Evolutionary conservation across 441 rosid genomes (phyloP).

Genomic region (Erodium moschatum): DNA sequence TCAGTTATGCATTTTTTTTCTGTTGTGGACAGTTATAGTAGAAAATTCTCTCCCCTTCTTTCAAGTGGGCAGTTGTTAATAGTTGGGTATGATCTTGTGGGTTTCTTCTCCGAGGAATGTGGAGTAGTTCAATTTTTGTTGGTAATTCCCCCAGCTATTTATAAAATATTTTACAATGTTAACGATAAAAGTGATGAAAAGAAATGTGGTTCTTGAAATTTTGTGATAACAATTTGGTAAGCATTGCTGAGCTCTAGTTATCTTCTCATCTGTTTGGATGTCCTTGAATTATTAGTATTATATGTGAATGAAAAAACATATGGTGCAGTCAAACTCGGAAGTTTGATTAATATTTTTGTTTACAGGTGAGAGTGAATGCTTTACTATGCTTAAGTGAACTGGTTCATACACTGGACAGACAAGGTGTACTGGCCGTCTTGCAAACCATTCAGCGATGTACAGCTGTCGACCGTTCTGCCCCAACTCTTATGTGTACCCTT

Average conservation of each 20-base stretch:
- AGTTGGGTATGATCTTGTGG: background rate
- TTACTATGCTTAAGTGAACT: slow-evolving; percentile 80
- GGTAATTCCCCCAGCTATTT: background rate
- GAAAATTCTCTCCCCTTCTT: background rate
- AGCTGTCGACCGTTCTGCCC: slow-evolving; percentile 86
- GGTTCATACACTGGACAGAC: slow-evolving; percentile 63
- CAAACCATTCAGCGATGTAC: slow-evolving; percentile 89
- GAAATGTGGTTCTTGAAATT: background rate
- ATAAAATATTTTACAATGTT: background rate
- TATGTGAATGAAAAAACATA: background rate
- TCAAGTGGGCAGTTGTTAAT: background rate
- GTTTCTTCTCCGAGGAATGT: background rate
- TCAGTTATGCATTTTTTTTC: background rate
- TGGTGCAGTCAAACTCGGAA: background rate
- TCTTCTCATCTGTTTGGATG: too few species aligned
- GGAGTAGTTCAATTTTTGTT: background rate
- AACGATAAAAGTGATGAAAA: background rate
- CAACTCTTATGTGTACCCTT: slow-evolving; percentile 93
- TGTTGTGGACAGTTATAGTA: background rate
- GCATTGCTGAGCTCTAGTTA: background rate
- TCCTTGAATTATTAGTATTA: too few species aligned
- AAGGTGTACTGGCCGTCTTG: slow-evolving; percentile 56
- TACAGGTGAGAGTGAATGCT: slow-evolving; percentile 87
- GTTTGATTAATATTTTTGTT: slow-evolving; percentile 10
- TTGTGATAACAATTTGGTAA: background rate